Percentiles rank a stretch among this genome's conserved stretches.
These are phyloP conservation scores for Urochloa ruziziensis DNA, from an alignment of 176 grass and related monocot genomes.

Conservation along the genomic window DNA sequence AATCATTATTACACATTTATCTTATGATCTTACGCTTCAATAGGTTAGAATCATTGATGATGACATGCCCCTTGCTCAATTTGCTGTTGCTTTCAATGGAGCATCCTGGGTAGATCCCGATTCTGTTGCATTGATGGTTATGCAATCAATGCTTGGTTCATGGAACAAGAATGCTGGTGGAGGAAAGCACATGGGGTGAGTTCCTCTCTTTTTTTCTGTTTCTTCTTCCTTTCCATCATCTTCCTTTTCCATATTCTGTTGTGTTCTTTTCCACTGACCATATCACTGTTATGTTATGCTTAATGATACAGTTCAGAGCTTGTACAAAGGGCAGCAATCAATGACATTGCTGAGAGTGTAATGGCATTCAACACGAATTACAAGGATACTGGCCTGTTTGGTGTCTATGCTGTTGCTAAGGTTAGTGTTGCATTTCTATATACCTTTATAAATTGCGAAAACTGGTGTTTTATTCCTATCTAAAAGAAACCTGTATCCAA, in stretches of 20 bases:
- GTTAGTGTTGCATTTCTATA: conserved; percentile 39
- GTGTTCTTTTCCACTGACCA: background rate
- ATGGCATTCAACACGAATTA: conserved; percentile 99
- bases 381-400: conserved; percentile 95
- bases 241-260: background rate
- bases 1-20: background rate
- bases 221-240: background rate
- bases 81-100: conserved; percentile 92
- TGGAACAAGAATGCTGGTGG: conserved; percentile 83
- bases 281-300: background rate
- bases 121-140: conserved; percentile 97
- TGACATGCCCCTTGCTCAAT: conserved; percentile 92
- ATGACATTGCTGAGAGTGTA: conserved; percentile 96
- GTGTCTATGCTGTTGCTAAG: conserved; percentile 95
- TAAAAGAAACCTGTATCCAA: background rate
- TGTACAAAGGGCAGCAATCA: conserved; percentile 86
- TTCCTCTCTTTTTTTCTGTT: background rate
- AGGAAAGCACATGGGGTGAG: conserved; percentile 90
- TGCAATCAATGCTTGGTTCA: conserved; percentile 96
- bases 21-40: conserved; percentile 10
- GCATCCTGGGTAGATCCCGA: conserved; percentile 88
- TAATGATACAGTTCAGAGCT: conserved; percentile 76
- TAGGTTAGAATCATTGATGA: conserved; percentile 96
- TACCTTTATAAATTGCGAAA: background rate
- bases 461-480: background rate